These are phyloP conservation scores for Herpetospermum pedunculosum DNA, from an alignment of 306 rosid species.

Conservation along the genomic window DNA sequence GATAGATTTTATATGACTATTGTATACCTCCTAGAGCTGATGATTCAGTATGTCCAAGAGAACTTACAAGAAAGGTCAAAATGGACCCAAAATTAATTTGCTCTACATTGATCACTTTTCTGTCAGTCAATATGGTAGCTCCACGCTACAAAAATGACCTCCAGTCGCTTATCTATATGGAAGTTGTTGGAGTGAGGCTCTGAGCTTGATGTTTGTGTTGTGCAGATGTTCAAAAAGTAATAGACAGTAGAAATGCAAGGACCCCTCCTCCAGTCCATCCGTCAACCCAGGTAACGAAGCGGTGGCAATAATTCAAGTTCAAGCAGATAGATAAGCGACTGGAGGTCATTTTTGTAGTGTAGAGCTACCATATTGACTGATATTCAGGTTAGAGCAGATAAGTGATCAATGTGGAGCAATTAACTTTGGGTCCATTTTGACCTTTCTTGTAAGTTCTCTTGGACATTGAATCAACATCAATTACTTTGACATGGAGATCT, in stretches of 20 bases:
- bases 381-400: neutral
- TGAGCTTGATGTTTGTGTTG: slow-evolving; percentile 7
- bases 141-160: too few relatives aligned
- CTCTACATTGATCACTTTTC: too few relatives aligned
- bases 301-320: slow-evolving; percentile 30
- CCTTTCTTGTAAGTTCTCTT: too few relatives aligned
- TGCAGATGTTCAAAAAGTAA: slow-evolving; percentile 44
- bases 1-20: neutral
- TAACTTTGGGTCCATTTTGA: neutral
- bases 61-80: too few relatives aligned
- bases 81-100: too few relatives aligned
- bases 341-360: neutral
- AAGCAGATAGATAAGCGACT: neutral
- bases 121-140: too few relatives aligned
- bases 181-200: neutral
- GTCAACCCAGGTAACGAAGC: slow-evolving; percentile 29
- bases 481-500: too few relatives aligned
- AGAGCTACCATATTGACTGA: slow-evolving; percentile 18
- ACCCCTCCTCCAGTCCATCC: slow-evolving; percentile 61
- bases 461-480: too few relatives aligned
- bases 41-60: too few relatives aligned
- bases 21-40: neutral
- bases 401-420: neutral
- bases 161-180: too few relatives aligned
- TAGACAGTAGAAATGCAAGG: slow-evolving; percentile 45